Evolutionary conservation across 768 basidiomycete species (phyloP), one percentile per base, ranked within the genome.

Genomic region (Lactifluus echinatus): DNA sequence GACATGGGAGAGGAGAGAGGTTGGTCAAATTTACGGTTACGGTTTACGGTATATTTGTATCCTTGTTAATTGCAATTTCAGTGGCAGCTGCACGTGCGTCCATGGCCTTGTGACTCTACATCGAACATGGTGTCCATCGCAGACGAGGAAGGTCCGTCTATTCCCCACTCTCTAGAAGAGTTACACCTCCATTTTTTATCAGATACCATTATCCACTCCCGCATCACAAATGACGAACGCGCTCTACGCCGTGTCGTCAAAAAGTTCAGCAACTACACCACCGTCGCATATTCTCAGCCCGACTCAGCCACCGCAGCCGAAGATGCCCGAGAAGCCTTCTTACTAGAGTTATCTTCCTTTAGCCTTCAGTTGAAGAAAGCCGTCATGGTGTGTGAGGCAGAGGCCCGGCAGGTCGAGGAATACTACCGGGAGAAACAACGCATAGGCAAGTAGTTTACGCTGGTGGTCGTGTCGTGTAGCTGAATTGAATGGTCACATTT

Each of bases 211-310:
- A 89, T 90, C 47, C 82, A 87, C 66, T 78, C 85, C 1, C 81
- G 90, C 51, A 89, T 92, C 61, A 84, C 82, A 19, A 86, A 90
- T 66, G 89, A 92, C 63, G 89, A 92, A 70, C 81, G 87, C 14
- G 81, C 83, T 23, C 75, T 93, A 26, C 81, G 84, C 36, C 82
- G 88, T 43, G 79, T 91, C 33, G 81, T 89, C 56, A 89, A 88
- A 73, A 87, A 85, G 68, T 91, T 90, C 67, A 85, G 88, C 73
- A 77, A 73, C 59, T 90, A 89, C 63, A 76, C 82, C 17, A 75
- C 81, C 4, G 72, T 82, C 4, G 78, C 81, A 17, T 75, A 82
- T 67, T 63, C 76, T 17, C 74, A 80, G 6, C 62, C 76, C 19
- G 69, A 77, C 23, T 69, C 73, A 36, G 58, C 67, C 23, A 64